Percentiles rank a stretch among this genome's conserved stretches.
These are phyloP conservation scores for Dactylonectria estremocensis DNA, from an alignment of 2,329 filamentous ascomycete genomes.

Conservation along the genomic window DNA sequence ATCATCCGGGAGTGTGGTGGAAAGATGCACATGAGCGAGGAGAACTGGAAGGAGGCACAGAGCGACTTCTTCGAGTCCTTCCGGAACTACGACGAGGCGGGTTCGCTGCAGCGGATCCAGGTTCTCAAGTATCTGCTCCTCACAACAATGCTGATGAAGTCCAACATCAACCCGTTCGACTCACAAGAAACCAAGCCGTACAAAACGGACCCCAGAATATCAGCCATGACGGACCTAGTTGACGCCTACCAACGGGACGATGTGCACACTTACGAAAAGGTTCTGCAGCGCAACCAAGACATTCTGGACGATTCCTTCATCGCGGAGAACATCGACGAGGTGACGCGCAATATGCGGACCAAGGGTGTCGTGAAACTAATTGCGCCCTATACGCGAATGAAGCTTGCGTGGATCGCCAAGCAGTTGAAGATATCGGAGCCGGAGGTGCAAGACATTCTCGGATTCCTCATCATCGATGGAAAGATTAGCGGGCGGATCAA, in stretches of 20 bases:
- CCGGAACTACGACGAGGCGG: constrained; percentile 98
- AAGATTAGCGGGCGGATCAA: constrained; percentile 91
- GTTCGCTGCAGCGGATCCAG: constrained; percentile 95
- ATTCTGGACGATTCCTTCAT: constrained; percentile 95
- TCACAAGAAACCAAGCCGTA: constrained; percentile 99
- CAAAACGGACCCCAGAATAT: constrained; percentile 93
- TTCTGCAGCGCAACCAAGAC: constrained; percentile 89
- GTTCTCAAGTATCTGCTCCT: constrained; percentile 97
- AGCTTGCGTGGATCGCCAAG: constrained; percentile 87
- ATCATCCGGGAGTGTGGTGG: constrained; percentile 98
- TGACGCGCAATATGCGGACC: constrained; percentile 97
- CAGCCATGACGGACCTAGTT: constrained; percentile 97
- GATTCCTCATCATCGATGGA: constrained; percentile 92
- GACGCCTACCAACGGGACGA: constrained; percentile 97
- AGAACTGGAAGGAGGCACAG: constrained; percentile 98
- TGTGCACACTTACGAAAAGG: constrained; percentile 90
- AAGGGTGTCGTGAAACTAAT: constrained; percentile 95
- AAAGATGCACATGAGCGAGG: constrained; percentile 99
- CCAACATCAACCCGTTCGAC: constrained; percentile 98
- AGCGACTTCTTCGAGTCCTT: constrained; percentile 99
- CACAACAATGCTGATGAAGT: constrained; percentile 98
- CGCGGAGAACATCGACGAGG: constrained; percentile 98
- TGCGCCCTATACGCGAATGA: constrained; percentile 94
- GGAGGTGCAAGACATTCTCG: constrained; percentile 96
- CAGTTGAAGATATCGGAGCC: constrained; percentile 87